Evolutionary conservation across 2,329 filamentous ascomycete genomes (phyloP), one percentile per base, ranked within the genome.

Genomic region (Aspergillus flavus): DNA sequence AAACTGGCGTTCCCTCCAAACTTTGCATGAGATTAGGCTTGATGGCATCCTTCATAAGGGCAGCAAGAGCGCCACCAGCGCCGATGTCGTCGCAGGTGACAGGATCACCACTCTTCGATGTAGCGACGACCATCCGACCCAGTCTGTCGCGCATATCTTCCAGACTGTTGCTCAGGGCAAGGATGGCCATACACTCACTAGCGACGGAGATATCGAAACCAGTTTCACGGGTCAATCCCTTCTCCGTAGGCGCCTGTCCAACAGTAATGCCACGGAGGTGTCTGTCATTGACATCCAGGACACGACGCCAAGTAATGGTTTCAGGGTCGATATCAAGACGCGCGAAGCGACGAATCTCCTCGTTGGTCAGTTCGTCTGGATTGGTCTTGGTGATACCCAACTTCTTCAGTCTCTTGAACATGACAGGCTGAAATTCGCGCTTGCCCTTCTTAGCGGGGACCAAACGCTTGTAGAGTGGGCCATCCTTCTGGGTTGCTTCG

Each of bases 1-100:
- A 96, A 3, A 98, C 95, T 0, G 95, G 95, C 9, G 95, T 99
- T 32, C 95, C 95, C 78, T 99, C 95, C 59, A 99, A 84, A 34
- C 93, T 97, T 80, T 99, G 95, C 95, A 99, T 98, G 68, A 99
- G 83, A 81, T 97, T 99, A 64, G 95, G 95, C 85, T 99, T 99
- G 82, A 98, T 96, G 61, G 95, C 94, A 79, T 99, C 95, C 82
- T 91, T 95, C 92, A 99, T 97, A 72, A 99, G 84, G 34, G 94
- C 94, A 50, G 95, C 93, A 68, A 99, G 83, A 57, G 95, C 95
- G 72, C 95, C 95, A 60, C 94, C 94, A 23, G 90, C 92, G 69
- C 95, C 95, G 72, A 99, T 88, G 75, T 99, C 95, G 75, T 99
- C 95, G 74, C 93, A 97, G 63, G 95, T 98, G 55, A 99, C 91